Conservation (phyloP, 2,329 filamentous ascomycete species). For the Verticillium dahliae region DNA sequence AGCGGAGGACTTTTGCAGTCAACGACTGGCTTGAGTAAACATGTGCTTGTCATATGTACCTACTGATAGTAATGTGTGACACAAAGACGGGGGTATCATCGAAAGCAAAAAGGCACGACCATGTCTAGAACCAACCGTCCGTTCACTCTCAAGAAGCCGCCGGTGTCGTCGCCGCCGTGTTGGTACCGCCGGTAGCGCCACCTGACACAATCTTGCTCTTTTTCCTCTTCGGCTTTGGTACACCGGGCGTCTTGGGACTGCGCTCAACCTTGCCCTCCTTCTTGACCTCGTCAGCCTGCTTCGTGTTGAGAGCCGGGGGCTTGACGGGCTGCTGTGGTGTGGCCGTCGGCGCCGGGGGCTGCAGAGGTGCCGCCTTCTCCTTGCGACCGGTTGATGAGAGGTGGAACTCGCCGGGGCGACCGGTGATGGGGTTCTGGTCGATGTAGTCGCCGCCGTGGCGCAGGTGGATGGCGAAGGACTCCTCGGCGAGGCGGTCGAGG, state of each 20-base stretch:
- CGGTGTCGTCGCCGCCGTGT: background rate
- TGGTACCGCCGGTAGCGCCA: background rate
- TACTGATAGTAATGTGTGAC: background rate
- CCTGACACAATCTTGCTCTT: constrained; percentile 36
- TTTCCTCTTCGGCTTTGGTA: constrained; percentile 36
- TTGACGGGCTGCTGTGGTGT: constrained; percentile 6
- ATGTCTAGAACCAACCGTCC: background rate
- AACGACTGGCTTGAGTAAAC: too few species aligned
- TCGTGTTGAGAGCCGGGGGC: constrained; percentile 30
- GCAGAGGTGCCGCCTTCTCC: constrained; percentile 21
- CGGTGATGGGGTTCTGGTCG: constrained; percentile 63
- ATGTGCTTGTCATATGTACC: background rate
- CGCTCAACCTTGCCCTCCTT: constrained; percentile 40
- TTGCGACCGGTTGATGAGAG: constrained; percentile 55
- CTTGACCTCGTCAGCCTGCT: constrained; percentile 30
- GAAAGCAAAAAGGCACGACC: background rate
- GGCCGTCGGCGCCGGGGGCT: constrained; percentile 1
- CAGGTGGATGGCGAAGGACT: constrained; percentile 51
- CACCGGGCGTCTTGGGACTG: constrained; percentile 32
- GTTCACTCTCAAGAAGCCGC: background rate
- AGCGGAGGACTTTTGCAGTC: too few species aligned
- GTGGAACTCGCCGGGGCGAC: constrained; percentile 59
- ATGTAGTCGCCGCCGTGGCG: constrained; percentile 58
- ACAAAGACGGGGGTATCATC: background rate
- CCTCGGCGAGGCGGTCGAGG: constrained; percentile 44